Evolutionary conservation across 164 flowering plant species (phyloP).

Genomic region (Magnolia kwangsiensis): DNA sequence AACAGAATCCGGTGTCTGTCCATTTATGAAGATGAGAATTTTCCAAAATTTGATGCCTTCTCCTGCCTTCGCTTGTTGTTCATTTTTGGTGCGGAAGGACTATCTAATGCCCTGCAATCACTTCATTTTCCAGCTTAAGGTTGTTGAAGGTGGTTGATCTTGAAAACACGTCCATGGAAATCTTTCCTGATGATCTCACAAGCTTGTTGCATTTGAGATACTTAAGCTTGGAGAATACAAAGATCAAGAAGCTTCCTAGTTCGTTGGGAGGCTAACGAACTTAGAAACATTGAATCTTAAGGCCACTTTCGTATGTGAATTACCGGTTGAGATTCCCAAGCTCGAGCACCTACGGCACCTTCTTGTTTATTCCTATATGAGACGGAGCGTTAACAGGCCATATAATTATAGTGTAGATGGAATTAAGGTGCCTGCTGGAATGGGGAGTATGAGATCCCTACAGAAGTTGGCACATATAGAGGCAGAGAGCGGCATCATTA

Average conservation of each 20-base stretch:
- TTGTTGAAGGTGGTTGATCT: slow-evolving; percentile 10
- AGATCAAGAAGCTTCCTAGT: slow-evolving; percentile 7
- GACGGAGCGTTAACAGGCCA: neutral
- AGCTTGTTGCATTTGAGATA: slow-evolving; percentile 4
- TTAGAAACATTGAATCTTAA: slow-evolving; percentile 11
- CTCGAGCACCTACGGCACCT: slow-evolving; percentile 10
- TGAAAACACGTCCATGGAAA: neutral
- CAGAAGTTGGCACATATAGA: slow-evolving; percentile 9
- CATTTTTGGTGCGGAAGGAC: neutral
- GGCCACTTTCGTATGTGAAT: slow-evolving; percentile 2
- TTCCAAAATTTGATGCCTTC: neutral
- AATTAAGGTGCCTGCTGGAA: slow-evolving; percentile 1
- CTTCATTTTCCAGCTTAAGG: neutral
- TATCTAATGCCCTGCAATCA: too few species aligned
- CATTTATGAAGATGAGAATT: slow-evolving; percentile 2
- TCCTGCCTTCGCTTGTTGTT: neutral
- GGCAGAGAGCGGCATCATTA: neutral
- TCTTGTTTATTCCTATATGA: neutral
- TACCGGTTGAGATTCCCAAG: slow-evolving; percentile 9
- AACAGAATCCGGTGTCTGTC: slow-evolving; percentile 24
- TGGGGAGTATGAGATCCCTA: slow-evolving; percentile 1
- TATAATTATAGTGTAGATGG: neutral
- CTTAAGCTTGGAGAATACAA: slow-evolving; percentile 9
- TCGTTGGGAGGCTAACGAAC: slow-evolving; percentile 8
- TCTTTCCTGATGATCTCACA: neutral